Base-by-base conservation (phyloP, 2,329 filamentous ascomycete species). In the Colletotrichum graminicola region DNA sequence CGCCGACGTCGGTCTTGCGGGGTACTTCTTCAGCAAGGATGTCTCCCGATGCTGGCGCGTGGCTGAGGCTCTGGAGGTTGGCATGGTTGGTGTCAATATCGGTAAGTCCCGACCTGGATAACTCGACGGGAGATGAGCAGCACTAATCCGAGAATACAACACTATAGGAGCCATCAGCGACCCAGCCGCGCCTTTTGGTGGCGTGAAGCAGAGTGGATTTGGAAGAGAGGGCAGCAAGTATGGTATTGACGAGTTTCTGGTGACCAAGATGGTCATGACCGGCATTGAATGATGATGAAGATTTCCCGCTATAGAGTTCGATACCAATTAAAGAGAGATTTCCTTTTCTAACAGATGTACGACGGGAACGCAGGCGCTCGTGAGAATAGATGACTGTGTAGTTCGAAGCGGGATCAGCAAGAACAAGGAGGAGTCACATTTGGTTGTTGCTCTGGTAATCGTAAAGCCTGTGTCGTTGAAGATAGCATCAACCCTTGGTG, bases 1-100 rank as follows among this genome's bases (percentile, higher is more conserved):
- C 76, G 87, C 87, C 0, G 86, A 85, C 1, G 91, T 90, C 75
- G 90, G 90, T 2, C 84, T 92, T 0, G 90, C 87, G 2, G 86
- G 87, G 6, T 87, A 90, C 0, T 79, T 93, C 3, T 92, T 92
- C 75, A 92, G 86, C 0, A 82, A 87, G 71, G 86, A 91, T 75
- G 82, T 92, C 65, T 85, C 82, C 57, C 80, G 80, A 39, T 81
- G 84, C 6, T 85, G 86, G 75, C 81, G 82, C 32, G 82, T 85
- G 0, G 84, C 88, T 5, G 85, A 86, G 73, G 85, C 85, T 26
- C 87, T 92, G 64, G 88, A 92, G 78, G 85, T 89, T 1, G 90
- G 90, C 49, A 86, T 85, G 83, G 84, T 87, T n/a, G 87, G 85
- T 83, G 82, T 87, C 70, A 87, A 87, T 73, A 83, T 82, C 0